A percentile compares a stretch with the other conserved stretches of the same genome.
Conservation (phyloP, 2,329 filamentous ascomycete genomes). For the Aspergillus phoenicis region DNA sequence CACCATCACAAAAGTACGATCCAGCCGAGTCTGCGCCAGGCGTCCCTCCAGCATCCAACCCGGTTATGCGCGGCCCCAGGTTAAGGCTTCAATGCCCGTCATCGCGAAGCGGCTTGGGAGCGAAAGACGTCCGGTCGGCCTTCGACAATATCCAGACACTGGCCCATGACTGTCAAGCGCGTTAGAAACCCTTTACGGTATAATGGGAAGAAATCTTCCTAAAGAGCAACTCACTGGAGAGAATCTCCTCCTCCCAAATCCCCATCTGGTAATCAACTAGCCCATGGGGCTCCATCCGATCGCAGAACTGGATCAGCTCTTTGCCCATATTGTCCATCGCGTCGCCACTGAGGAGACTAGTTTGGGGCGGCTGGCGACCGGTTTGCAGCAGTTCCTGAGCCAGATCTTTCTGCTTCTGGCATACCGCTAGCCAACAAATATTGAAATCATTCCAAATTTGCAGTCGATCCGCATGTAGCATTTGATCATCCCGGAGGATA, state of each 20-base stretch:
- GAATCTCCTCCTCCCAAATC: slow-evolving; percentile 91
- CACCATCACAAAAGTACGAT: slow-evolving; percentile 10
- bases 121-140: slow-evolving; percentile 31
- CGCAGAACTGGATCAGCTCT: slow-evolving; percentile 79
- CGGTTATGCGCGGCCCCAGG: slow-evolving; percentile 1
- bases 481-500: slow-evolving; percentile 79
- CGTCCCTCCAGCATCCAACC: background rate
- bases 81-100: slow-evolving; percentile 22
- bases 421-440: slow-evolving; percentile 80
- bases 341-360: slow-evolving; percentile 67
- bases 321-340: slow-evolving; percentile 77
- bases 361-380: slow-evolving; percentile 58
- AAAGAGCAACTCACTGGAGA: slow-evolving; percentile 65
- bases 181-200: slow-evolving; percentile 1
- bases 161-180: slow-evolving; percentile 49
- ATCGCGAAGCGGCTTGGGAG: slow-evolving; percentile 26
- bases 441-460: slow-evolving; percentile 95
- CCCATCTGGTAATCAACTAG: slow-evolving; percentile 97
- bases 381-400: slow-evolving; percentile 61
- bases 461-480: slow-evolving; percentile 73
- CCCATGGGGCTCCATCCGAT: slow-evolving; percentile 86
- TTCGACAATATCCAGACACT: slow-evolving; percentile 58
- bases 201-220: background rate
- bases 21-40: slow-evolving; percentile 8
- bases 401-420: slow-evolving; percentile 82